Percentiles rank a stretch among this genome's conserved stretches.
Evolutionary conservation across 2,329 filamentous ascomycete genomes (phyloP).

Genomic region (Sphaerulina populicola): DNA sequence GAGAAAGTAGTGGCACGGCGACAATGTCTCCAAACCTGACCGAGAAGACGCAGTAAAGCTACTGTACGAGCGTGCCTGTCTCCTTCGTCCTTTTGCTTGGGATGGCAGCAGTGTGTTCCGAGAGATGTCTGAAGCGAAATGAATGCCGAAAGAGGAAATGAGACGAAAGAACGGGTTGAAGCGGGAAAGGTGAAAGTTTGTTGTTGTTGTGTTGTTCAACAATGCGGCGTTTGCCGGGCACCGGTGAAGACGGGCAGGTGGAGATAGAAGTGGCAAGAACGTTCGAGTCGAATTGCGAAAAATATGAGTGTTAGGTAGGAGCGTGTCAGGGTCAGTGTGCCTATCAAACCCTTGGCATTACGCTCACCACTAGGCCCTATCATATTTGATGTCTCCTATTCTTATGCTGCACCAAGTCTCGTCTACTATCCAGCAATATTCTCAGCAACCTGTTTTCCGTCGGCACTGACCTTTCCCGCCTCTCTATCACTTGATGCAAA

Average conservation of each 20-base stretch:
- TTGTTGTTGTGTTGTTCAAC: neutral
- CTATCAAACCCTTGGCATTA: no score
- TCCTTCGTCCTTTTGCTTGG: neutral
- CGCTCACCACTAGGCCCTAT: no score
- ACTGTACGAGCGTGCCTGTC: neutral
- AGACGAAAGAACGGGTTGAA: neutral
- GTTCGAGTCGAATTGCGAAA: no score
- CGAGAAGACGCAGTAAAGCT: neutral
- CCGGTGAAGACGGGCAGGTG: no score
- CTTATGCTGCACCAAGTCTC: no score
- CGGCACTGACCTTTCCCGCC: constrained; percentile 34
- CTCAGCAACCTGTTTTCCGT: constrained; percentile 39
- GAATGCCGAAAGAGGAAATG: neutral
- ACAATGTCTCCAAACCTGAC: neutral
- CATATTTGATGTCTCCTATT: neutral
- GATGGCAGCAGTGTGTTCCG: neutral
- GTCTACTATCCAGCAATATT: constrained; percentile 35
- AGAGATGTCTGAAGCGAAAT: neutral
- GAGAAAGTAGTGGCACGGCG: neutral
- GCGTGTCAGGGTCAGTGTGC: no score
- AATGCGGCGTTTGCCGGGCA: no score
- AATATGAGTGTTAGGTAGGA: no score
- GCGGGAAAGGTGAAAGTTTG: neutral
- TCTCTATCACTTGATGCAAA: constrained; percentile 40
- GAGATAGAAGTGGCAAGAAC: no score